These are phyloP conservation scores for Lasiodiplodia hormozganensis DNA, from an alignment of 2,329 filamentous ascomycete species.

Conservation along the genomic window DNA sequence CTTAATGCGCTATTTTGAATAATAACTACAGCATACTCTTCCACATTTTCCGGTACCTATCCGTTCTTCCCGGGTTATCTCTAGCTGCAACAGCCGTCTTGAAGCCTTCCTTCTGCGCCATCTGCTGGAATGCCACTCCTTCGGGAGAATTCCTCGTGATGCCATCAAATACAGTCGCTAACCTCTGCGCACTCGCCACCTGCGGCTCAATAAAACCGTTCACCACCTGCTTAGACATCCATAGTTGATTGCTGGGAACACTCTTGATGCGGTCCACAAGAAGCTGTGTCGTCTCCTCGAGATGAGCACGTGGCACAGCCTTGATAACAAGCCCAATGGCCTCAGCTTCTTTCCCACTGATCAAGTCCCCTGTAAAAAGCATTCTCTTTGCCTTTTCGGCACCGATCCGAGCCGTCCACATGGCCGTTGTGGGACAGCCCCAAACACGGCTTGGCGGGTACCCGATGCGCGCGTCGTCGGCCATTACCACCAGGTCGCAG, in stretches of 20 bases:
- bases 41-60: slow-evolving; percentile 31
- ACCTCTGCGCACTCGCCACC: slow-evolving; percentile 28
- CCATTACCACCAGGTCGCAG: not conserved
- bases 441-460: not conserved
- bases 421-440: not conserved
- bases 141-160: not conserved
- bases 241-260: slow-evolving; percentile 28
- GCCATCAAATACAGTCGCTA: slow-evolving; percentile 31
- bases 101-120: not conserved
- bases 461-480: not conserved
- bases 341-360: slow-evolving; percentile 28
- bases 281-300: slow-evolving; percentile 21
- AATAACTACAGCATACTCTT: slow-evolving; percentile 27
- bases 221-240: slow-evolving; percentile 33
- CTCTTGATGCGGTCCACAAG: slow-evolving; percentile 29
- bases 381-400: not conserved
- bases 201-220: slow-evolving; percentile 30
- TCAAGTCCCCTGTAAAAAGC: slow-evolving; percentile 21
- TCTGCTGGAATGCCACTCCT: not conserved
- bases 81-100: not conserved
- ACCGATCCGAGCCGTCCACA: not conserved
- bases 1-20: not conserved
- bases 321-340: slow-evolving; percentile 29
- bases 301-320: slow-evolving; percentile 10
- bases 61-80: slow-evolving; percentile 21